Evolutionary conservation across 768 basidiomycete genomes (phyloP).

Genomic region (Termitomyces sp.): DNA sequence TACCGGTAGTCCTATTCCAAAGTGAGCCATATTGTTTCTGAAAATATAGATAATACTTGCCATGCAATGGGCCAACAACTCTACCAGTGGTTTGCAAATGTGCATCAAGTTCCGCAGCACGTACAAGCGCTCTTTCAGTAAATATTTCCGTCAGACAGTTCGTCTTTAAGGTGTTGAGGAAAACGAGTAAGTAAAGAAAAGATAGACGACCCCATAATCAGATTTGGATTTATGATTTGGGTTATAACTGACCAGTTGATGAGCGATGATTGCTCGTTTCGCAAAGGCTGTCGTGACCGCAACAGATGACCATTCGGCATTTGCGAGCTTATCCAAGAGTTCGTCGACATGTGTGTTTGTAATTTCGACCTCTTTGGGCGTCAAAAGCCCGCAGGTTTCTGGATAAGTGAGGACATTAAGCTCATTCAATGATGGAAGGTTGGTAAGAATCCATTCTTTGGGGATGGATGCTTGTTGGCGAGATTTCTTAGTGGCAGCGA

Average conservation of each 20-base stretch:
- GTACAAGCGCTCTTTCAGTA: constrained; percentile 58
- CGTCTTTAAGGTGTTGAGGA: constrained; percentile 32
- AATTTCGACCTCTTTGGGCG: constrained; percentile 41
- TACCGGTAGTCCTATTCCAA: constrained; percentile 45
- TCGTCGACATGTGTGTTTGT: constrained; percentile 35
- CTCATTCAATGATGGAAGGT: constrained; percentile 37
- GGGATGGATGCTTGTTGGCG: constrained; percentile 55
- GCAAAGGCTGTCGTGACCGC: constrained; percentile 69
- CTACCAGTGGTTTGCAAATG: constrained; percentile 55
- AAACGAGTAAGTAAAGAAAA: neutral
- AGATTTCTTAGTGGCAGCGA: constrained; percentile 47
- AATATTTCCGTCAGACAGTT: constrained; percentile 84
- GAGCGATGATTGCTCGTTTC: constrained; percentile 75
- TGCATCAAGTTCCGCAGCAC: constrained; percentile 64
- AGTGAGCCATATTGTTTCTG: neutral
- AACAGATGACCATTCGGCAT: constrained; percentile 52
- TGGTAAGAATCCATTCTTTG: constrained; percentile 50
- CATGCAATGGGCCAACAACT: constrained; percentile 67
- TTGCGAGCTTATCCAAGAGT: constrained; percentile 49
- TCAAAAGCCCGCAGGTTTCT: constrained; percentile 50
- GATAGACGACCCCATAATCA: neutral
- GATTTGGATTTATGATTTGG: neutral
- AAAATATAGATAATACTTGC: constrained; percentile 21
- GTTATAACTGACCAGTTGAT: constrained; percentile 53
- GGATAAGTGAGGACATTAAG: constrained; percentile 54